Evolutionary conservation across 1,139 yeast species (phyloP).

Genomic region (Hemisphaericaspora xylofermentans): DNA sequence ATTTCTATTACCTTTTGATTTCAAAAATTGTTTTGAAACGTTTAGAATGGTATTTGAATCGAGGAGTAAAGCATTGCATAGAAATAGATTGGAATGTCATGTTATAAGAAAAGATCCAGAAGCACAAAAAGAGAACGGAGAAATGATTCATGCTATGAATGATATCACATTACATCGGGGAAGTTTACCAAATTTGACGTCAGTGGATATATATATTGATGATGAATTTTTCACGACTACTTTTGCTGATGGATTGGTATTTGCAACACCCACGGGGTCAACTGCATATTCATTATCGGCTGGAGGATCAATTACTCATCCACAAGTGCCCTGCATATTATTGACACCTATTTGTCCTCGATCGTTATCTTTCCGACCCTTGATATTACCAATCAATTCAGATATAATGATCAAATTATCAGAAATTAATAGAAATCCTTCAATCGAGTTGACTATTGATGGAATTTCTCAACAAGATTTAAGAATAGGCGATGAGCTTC

Average conservation of each 20-base stretch:
- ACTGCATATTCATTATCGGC: constrained; percentile 90
- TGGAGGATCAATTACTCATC: constrained; percentile 93
- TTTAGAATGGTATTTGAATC: constrained; percentile 66
- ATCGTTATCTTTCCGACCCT: constrained; percentile 82
- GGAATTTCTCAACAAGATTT: constrained; percentile 74
- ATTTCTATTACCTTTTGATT: constrained; percentile 83
- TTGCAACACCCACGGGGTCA: constrained; percentile 91
- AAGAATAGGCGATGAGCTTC: constrained; percentile 75
- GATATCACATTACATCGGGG: constrained; percentile 90
- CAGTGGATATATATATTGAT: constrained; percentile 78
- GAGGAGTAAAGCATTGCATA: constrained; percentile 66
- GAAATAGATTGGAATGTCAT: constrained; percentile 78
- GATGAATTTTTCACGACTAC: constrained; percentile 83
- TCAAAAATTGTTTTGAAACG: constrained; percentile 56
- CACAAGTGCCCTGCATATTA: constrained; percentile 77
- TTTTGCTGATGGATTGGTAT: constrained; percentile 84
- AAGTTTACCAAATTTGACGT: constrained; percentile 79
- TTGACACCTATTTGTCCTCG: constrained; percentile 90
- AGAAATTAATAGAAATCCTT: constrained; percentile 40
- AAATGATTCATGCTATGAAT: constrained; percentile 76
- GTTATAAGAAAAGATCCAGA: constrained; percentile 43
- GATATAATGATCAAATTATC: constrained; percentile 69
- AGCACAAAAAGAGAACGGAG: constrained; percentile 9
- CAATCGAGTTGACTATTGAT: constrained; percentile 67
- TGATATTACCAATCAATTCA: constrained; percentile 72